Evolutionary conservation across 202 grass and related monocot species (phyloP), one percentile per base, ranked within the genome.

Genomic region (Panicum hallii): DNA sequence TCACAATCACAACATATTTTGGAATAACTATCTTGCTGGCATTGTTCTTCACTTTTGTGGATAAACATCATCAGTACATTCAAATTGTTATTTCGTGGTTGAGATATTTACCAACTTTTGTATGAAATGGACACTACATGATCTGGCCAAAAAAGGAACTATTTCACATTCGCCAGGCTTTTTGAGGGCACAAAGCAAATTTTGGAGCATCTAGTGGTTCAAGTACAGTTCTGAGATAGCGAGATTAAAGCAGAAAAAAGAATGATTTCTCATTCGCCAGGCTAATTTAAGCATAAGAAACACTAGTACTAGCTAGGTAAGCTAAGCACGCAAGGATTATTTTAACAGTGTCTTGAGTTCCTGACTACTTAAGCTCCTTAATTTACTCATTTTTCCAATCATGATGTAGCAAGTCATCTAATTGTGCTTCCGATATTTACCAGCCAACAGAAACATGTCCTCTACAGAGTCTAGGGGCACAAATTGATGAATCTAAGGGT

Each of bases 371-470:
- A 38, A 38, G 36, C 36, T 38, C 9, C 9, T 42, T 70, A 77
- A 85, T 70, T 70, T 76, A 53, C 50, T 53, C 50, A 53, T 53
- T 53, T 53, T 53, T 5, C 19, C n/a, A 43, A 66, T 72, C 22
- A 70, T 47, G n/a, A 48, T 62, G 68, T 30, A 72, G 47, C 36
- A 32, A 54, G 60, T 30, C 34, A 79, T 85, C 20, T 63, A 79
- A 50, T 72, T 22, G 17, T 61, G 80, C 34, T 75, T 82, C 70
- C 16, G 78, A 38, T 26, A 75, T 61, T 77, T 61, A 64, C 56
- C 16, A 60, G 65, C 42, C 9, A 22, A 75, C 46, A 36, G 30
- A 63, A 41, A 72, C 76, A 49, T 70, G 43, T 26, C 42, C 22
- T 44, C 42, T 71, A 46, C 57, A 61, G 3, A 60, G 5, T 61